Base-by-base conservation (phyloP, 2,329 filamentous ascomycete genomes). In the Chalaropsis thielavioides region DNA sequence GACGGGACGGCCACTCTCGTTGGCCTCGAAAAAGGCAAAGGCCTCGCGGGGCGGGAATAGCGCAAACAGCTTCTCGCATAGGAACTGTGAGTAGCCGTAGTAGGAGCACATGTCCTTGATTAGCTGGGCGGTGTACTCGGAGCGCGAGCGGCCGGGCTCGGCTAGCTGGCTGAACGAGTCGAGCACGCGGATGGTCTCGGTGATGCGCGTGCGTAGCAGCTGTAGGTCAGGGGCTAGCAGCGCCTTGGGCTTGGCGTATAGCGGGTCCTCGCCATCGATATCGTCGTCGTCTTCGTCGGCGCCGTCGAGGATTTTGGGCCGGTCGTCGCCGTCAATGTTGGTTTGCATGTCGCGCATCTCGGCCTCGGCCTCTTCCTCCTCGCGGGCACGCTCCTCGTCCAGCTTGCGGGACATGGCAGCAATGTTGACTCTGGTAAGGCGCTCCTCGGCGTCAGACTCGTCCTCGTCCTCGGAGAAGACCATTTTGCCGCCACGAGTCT, bases 11-110 rank as follows among this genome's bases (percentile, higher is more conserved):
- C 91, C 85, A 35, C 89, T 91, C 77, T 99, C 94, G 84, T 99
- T 99, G 71, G 92, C 92, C 77, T 99, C 94, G 78, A 99, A 97
- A 77, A 99, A 99, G 64, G 92, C 92, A 70, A 97, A 95, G 0
- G 94, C 94, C 77, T 99, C 94, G 70, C 88, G 86, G 0, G 94
- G 90, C 1, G 91, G 85, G 77, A 99, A 97, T 6, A 99, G 84
- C 72, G 88, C 87, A 78, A 92, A 91, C 17, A 99, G 85, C 80
- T 97, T 99, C 76, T 96, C 90, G 3, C 92, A 94, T n/a, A 99
- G 82, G 76, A 88, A 97, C 44, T 88, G 84, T 2, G 89, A 95
- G 79, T 99, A 99, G 67, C 92, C 92, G 74, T 99, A 99, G 80
- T 99, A 99, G 65, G 88, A 84, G 77, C 91, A 96, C 67, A 97